These are phyloP conservation scores for Cylindrotheca closterium DNA, from an alignment of 108 stramenopile genomes.

Conservation along the genomic window DNA sequence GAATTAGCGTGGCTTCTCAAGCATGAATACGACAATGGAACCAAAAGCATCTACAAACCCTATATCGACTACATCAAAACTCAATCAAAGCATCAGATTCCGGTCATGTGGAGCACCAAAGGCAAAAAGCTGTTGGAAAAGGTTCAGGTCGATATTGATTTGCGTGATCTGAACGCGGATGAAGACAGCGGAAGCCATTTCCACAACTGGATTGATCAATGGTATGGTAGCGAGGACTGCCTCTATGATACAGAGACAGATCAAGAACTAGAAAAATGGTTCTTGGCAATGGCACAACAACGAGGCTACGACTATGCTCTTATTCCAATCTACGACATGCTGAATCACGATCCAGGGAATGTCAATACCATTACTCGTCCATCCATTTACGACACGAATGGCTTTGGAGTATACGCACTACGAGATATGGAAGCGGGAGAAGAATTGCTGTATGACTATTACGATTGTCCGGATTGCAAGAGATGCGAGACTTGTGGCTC, in stretches of 20 bases:
- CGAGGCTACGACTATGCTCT: slow-evolving; percentile 25
- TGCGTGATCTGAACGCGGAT: neutral
- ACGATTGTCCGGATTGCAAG: slow-evolving; percentile 13
- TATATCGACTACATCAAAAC: slow-evolving; percentile 61
- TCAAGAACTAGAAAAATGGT: neutral
- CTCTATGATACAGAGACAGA: neutral
- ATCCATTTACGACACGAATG: slow-evolving; percentile 3
- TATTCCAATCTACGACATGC: slow-evolving; percentile 21
- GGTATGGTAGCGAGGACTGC: neutral
- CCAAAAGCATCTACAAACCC: slow-evolving; percentile 43
- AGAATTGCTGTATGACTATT: slow-evolving; percentile 8
- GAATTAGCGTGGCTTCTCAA: neutral
- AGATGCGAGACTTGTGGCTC: neutral
- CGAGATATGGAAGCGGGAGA: slow-evolving; percentile 1
- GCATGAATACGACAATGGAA: slow-evolving; percentile 19
- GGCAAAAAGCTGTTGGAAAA: slow-evolving; percentile 43
- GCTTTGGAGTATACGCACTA: slow-evolving; percentile 1
- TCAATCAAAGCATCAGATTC: slow-evolving; percentile 24
- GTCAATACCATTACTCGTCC: slow-evolving; percentile 19
- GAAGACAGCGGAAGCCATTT: neutral
- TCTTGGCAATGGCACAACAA: slow-evolving; percentile 8
- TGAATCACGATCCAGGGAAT: slow-evolving; percentile 15
- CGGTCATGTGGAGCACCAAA: slow-evolving; percentile 48
- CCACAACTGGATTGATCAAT: neutral
- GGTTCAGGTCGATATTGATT: slow-evolving; percentile 9